phyloP scores from a whole-genome alignment of 2,329 filamentous ascomycete species.

The Alternaria infectoria region DNA sequence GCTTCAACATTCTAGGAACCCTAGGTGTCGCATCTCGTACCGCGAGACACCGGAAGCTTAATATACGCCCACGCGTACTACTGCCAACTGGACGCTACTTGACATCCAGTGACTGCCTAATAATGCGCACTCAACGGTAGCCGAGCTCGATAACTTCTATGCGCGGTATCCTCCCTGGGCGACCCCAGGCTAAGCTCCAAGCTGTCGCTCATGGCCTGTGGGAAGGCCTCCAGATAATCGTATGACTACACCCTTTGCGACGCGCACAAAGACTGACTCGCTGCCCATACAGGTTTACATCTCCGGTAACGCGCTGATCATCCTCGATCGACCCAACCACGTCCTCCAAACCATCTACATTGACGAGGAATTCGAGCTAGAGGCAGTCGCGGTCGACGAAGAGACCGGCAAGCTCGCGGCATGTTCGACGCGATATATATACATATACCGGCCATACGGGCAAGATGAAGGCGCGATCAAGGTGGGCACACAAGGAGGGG shows the following conservation, averaged over 20 bases:
- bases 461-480: slow-evolving; percentile 74
- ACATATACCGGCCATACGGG: slow-evolving; percentile 79
- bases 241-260: slow-evolving; percentile 51
- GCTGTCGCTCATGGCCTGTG: slow-evolving; percentile 76
- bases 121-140: slow-evolving; percentile 27
- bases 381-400: slow-evolving; percentile 83
- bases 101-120: background rate
- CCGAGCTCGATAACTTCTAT: slow-evolving; percentile 52
- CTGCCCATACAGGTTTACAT: slow-evolving; percentile 66
- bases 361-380: slow-evolving; percentile 71
- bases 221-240: slow-evolving; percentile 74
- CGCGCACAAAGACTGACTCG: slow-evolving; percentile 12
- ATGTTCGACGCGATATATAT: slow-evolving; percentile 69
- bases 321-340: slow-evolving; percentile 75
- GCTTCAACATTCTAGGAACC: slow-evolving; percentile 13
- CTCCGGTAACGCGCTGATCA: slow-evolving; percentile 83
- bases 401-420: slow-evolving; percentile 83
- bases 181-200: slow-evolving; percentile 78
- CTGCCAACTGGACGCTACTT: background rate
- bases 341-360: slow-evolving; percentile 92
- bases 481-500: slow-evolving; percentile 56
- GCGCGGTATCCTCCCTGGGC: slow-evolving; percentile 80
- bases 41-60: slow-evolving; percentile 7
- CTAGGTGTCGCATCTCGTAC: slow-evolving; percentile 14
- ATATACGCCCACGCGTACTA: background rate